Percentiles rank a stretch among this genome's conserved stretches.
These are phyloP conservation scores for Besnoitia besnoiti DNA, from an alignment of 169 alveolate species.

Conservation along the genomic window DNA sequence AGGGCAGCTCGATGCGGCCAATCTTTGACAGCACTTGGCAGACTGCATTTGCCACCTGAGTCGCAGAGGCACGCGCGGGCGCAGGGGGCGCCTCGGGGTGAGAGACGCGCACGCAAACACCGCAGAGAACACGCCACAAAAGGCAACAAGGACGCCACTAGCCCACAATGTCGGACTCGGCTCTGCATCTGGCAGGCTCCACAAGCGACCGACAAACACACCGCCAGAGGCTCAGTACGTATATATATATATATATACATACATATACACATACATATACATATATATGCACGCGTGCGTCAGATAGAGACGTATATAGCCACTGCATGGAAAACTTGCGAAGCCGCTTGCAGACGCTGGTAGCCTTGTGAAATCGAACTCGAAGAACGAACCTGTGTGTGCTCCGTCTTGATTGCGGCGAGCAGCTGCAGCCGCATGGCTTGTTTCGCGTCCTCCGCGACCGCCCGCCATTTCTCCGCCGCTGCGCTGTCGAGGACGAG, in stretches of 20 bases:
- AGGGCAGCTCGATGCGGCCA: constrained; percentile 77
- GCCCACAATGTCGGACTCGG: background rate
- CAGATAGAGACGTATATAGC: too few relatives aligned
- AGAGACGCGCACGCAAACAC: background rate
- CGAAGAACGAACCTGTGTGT: constrained; percentile 59
- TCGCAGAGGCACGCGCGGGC: background rate
- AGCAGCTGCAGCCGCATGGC: constrained; percentile 58
- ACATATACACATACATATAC: too few relatives aligned
- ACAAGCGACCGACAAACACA: background rate
- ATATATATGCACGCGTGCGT: too few relatives aligned
- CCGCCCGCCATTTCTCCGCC: constrained; percentile 63
- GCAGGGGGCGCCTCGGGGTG: background rate
- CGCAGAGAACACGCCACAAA: background rate
- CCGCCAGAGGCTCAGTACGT: background rate
- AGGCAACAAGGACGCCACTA: background rate
- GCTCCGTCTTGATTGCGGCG: constrained; percentile 64
- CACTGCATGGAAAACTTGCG: background rate
- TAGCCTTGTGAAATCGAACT: background rate
- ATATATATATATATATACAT: background rate
- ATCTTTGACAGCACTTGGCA: constrained; percentile 79
- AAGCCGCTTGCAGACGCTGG: background rate
- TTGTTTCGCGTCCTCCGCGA: constrained; percentile 37
- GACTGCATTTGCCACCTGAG: constrained; percentile 71
- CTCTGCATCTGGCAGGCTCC: background rate
- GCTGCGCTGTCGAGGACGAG: constrained; percentile 63